These are phyloP conservation scores for Phytophthora pluvialis DNA, from an alignment of 352 stramenopile genomes.

Conservation along the genomic window DNA sequence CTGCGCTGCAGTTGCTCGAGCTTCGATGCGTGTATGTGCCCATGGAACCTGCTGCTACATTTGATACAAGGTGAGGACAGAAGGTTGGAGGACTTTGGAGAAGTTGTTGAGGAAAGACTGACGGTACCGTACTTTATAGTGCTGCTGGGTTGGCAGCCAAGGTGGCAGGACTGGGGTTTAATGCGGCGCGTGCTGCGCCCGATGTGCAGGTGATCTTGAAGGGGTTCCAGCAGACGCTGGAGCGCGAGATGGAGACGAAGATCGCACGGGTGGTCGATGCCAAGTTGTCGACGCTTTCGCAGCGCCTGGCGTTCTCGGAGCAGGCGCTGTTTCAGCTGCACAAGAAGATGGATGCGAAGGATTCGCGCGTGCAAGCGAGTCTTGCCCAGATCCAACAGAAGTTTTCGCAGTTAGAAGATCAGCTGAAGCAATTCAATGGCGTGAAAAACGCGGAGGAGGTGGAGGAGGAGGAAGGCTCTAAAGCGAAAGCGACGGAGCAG, in stretches of 20 bases:
- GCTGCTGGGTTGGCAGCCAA: conserved; percentile 18
- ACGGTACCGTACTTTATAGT: conserved; percentile 18
- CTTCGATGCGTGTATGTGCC: conserved; percentile 54
- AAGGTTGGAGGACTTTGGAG: neutral
- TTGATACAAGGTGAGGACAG: conserved; percentile 20
- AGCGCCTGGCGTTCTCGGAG: conserved; percentile 70
- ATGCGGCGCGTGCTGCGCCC: conserved; percentile 1
- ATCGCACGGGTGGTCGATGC: conserved; percentile 64
- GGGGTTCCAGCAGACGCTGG: conserved; percentile 65
- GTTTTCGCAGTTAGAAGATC: conserved; percentile 43
- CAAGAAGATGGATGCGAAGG: conserved; percentile 54
- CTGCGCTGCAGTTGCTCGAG: conserved; percentile 39
- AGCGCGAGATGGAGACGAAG: conserved; percentile 73
- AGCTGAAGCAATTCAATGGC: conserved; percentile 39
- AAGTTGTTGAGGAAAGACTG: neutral
- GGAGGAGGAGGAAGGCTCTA: neutral
- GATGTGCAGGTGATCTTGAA: conserved; percentile 51
- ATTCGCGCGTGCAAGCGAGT: conserved; percentile 41
- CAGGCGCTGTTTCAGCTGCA: conserved; percentile 69
- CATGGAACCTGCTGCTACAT: conserved; percentile 24
- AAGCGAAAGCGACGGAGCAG: conserved; percentile 6
- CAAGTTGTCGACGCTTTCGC: conserved; percentile 58
- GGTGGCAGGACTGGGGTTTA: conserved; percentile 25
- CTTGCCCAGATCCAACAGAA: conserved; percentile 56
- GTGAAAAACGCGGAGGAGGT: conserved; percentile 7